Evolutionary conservation across 1,139 yeast species (phyloP).

Genomic region (Pichia sp.): DNA sequence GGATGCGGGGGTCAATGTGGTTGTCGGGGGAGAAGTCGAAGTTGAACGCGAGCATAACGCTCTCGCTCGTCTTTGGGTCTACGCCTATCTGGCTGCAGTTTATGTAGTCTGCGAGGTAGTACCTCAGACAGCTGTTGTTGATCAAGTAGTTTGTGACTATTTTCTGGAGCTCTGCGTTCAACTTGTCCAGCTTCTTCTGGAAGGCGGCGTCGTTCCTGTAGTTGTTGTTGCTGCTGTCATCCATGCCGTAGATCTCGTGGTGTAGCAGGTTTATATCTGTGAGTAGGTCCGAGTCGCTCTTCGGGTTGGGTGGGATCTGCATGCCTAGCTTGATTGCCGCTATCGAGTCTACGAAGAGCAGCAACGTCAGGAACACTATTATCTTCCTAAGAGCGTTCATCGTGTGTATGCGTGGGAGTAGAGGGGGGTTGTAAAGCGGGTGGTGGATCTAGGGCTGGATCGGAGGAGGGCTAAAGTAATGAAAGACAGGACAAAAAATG

Average conservation of each 20-base stretch:
- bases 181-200: not conserved
- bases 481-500: too few relatives aligned
- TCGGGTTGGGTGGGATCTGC: conserved; percentile 10
- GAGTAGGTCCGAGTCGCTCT: conserved; percentile 8
- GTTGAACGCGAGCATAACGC: conserved; percentile 23
- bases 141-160: conserved; percentile 13
- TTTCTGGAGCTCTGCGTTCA: conserved; percentile 1
- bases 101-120: conserved; percentile 18
- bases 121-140: conserved; percentile 20
- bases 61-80: conserved; percentile 3
- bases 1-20: conserved; percentile 21
- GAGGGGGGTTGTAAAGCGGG: not conserved
- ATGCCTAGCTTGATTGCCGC: conserved; percentile 3
- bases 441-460: too few relatives aligned
- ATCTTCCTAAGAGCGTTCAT: not conserved
- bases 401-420: not conserved
- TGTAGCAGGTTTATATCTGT: conserved; percentile 11
- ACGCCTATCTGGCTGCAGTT: conserved; percentile 10
- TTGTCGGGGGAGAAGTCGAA: conserved; percentile 16
- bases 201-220: not conserved
- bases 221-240: not conserved
- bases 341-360: not conserved
- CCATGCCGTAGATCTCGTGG: conserved; percentile 12
- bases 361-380: not conserved
- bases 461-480: too few relatives aligned